These are phyloP conservation scores for Metarhizium album DNA, from an alignment of 2,329 filamentous ascomycete genomes.

Conservation along the genomic window DNA sequence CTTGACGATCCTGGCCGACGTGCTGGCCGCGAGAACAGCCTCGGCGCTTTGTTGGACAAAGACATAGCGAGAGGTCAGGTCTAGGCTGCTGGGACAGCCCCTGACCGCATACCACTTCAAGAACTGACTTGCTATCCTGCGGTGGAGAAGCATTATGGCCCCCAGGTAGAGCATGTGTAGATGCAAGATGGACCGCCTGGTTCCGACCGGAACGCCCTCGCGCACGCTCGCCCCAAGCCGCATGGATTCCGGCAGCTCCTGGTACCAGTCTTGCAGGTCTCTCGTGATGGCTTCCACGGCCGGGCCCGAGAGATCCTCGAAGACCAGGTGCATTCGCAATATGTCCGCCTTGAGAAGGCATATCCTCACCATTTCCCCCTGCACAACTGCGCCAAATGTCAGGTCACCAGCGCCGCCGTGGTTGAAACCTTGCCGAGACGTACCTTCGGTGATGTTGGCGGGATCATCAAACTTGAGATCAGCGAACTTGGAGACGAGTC, in stretches of 20 bases:
- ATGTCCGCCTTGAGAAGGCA: conserved; percentile 6
- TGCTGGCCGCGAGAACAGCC: conserved; percentile 4
- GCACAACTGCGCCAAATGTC: conserved; percentile 3
- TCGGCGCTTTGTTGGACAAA: not conserved
- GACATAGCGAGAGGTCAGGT: not conserved
- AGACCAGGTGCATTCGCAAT: conserved; percentile 4
- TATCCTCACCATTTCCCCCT: conserved; percentile 7
- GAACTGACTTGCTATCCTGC: conserved; percentile 3
- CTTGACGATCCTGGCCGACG: conserved; percentile 4
- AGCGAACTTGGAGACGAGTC: not conserved
- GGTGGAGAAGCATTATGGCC: conserved; percentile 4
- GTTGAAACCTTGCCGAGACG: not conserved
- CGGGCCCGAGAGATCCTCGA: not conserved
- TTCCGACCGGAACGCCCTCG: conserved; percentile 1
- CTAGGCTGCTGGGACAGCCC: not conserved
- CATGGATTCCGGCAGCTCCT: conserved; percentile 1
- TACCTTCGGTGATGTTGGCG: conserved; percentile 1
- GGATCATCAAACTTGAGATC: conserved; percentile 3
- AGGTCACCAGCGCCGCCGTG: not conserved
- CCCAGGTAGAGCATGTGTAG: conserved; percentile 5
- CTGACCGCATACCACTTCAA: not conserved
- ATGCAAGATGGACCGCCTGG: conserved; percentile 3
- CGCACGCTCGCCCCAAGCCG: not conserved
- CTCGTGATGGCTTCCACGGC: not conserved
- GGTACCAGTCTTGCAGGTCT: conserved; percentile 4